Conservation (phyloP, 2,329 filamentous ascomycete species). For the Didymella pinodella region DNA sequence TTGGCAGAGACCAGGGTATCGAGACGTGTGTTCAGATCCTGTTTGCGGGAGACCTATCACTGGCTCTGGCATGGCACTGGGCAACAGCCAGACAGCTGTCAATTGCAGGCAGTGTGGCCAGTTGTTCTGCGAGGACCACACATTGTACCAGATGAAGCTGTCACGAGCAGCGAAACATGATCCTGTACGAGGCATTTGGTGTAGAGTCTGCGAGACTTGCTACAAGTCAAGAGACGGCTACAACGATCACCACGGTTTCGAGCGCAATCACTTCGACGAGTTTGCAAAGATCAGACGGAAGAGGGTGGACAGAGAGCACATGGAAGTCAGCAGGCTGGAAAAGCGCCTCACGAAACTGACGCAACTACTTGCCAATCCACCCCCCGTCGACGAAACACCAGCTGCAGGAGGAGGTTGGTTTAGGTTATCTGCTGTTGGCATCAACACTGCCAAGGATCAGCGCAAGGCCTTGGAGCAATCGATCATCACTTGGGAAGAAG, state of each 20-base stretch:
- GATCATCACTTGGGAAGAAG: conserved; percentile 94
- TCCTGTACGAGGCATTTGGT: conserved; percentile 89
- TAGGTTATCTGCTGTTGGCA: conserved; percentile 54
- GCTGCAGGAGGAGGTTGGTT: conserved; percentile 61
- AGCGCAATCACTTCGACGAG: conserved; percentile 73
- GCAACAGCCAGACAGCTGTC: conserved; percentile 80
- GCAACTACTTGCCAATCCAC: conserved; percentile 77
- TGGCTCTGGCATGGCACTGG: conserved; percentile 67
- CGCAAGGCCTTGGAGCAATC: conserved; percentile 87
- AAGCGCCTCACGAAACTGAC: conserved; percentile 92
- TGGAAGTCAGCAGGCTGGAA: conserved; percentile 89
- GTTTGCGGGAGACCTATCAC: conserved; percentile 67
- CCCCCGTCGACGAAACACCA: conserved; percentile 65
- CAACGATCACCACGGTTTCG: conserved; percentile 80
- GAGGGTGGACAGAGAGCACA: conserved; percentile 80
- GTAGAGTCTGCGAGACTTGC: conserved; percentile 96
- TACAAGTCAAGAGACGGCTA: conserved; percentile 97
- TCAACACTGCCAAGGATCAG: conserved; percentile 68
- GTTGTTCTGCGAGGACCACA: conserved; percentile 96
- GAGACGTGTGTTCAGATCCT: conserved; percentile 87
- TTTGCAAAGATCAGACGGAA: conserved; percentile 77
- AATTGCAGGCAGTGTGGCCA: conserved; percentile 94
- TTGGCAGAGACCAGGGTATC: conserved; percentile 80
- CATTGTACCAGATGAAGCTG: conserved; percentile 99
- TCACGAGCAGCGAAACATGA: conserved; percentile 89